Conservation (phyloP, 2,329 filamentous ascomycete species). For the Thermoascus crustaceus region DNA sequence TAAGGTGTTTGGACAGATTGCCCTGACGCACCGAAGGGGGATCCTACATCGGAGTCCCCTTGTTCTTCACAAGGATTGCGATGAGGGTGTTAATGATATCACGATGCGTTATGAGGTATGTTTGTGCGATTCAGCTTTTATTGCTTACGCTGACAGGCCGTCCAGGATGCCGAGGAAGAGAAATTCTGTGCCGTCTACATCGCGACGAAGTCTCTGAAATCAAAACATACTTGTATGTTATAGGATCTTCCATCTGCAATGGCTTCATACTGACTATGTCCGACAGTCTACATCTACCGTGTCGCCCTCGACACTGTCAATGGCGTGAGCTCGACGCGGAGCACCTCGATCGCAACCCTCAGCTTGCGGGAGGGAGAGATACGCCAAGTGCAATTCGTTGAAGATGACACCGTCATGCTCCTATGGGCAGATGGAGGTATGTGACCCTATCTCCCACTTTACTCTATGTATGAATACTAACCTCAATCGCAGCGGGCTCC, state of each 20-base stretch:
- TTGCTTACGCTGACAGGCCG: neutral
- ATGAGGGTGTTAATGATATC: slow-evolving; percentile 43
- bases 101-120: slow-evolving; percentile 48
- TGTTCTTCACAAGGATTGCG: slow-evolving; percentile 36
- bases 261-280: neutral
- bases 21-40: slow-evolving; percentile 60
- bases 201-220: slow-evolving; percentile 24
- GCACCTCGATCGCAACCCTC: slow-evolving; percentile 23
- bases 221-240: slow-evolving; percentile 24
- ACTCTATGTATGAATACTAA: neutral
- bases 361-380: slow-evolving; percentile 27
- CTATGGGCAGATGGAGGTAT: slow-evolving; percentile 41
- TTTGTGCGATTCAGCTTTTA: neutral
- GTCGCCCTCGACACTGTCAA: slow-evolving; percentile 47
- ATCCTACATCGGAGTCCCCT: slow-evolving; percentile 57
- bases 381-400: slow-evolving; percentile 60
- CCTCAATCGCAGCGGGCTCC: slow-evolving; percentile 13
- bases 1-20: slow-evolving; percentile 58
- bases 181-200: slow-evolving; percentile 25
- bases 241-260: too few relatives aligned
- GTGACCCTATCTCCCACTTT: slow-evolving; percentile 4
- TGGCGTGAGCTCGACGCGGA: slow-evolving; percentile 47
- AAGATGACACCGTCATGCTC: slow-evolving; percentile 53
- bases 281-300: slow-evolving; percentile 51
- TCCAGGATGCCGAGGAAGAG: slow-evolving; percentile 17